These are phyloP conservation scores for Albifimbria verrucaria DNA, from an alignment of 2,329 filamentous ascomycete genomes.

Conservation along the genomic window DNA sequence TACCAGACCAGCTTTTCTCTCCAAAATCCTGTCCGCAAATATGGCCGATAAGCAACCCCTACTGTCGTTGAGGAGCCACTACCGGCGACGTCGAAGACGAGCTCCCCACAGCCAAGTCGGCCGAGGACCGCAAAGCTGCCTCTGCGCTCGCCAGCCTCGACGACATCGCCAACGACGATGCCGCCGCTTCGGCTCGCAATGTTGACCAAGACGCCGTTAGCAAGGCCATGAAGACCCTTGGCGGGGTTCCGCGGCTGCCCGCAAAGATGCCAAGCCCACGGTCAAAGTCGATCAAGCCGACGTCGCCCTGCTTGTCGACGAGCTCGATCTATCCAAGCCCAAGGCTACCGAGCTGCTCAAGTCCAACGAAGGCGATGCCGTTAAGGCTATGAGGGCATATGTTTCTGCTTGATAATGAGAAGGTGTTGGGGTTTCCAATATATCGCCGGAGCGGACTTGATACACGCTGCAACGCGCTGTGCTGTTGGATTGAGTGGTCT, in stretches of 20 bases:
- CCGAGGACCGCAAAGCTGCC: slow-evolving; percentile 75
- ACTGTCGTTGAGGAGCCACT: slow-evolving; percentile 56
- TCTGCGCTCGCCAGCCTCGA: slow-evolving; percentile 71
- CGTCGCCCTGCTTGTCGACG: slow-evolving; percentile 66
- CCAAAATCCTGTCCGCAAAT: slow-evolving; percentile 2
- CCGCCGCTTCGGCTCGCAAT: slow-evolving; percentile 43
- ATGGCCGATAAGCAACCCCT: slow-evolving; percentile 63
- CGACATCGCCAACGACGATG: slow-evolving; percentile 43
- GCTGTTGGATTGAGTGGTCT: background rate
- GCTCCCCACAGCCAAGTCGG: slow-evolving; percentile 55
- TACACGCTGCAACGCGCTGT: background rate
- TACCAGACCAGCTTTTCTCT: background rate
- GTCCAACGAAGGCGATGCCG: slow-evolving; percentile 65
- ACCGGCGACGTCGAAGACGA: slow-evolving; percentile 58
- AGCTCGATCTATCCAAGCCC: slow-evolving; percentile 67
- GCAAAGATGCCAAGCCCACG: slow-evolving; percentile 45
- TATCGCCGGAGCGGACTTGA: background rate
- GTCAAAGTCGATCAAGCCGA: slow-evolving; percentile 74
- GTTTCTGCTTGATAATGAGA: slow-evolving; percentile 23
- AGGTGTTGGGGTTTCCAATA: too few relatives aligned
- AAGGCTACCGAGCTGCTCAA: slow-evolving; percentile 75
- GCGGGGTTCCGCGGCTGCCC: slow-evolving; percentile 23
- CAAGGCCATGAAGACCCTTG: slow-evolving; percentile 67
- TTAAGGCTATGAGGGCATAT: slow-evolving; percentile 63
- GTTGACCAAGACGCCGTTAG: slow-evolving; percentile 68